Evolutionary conservation across 306 rosid species (phyloP).

Genomic region (Ziziphus jujuba): DNA sequence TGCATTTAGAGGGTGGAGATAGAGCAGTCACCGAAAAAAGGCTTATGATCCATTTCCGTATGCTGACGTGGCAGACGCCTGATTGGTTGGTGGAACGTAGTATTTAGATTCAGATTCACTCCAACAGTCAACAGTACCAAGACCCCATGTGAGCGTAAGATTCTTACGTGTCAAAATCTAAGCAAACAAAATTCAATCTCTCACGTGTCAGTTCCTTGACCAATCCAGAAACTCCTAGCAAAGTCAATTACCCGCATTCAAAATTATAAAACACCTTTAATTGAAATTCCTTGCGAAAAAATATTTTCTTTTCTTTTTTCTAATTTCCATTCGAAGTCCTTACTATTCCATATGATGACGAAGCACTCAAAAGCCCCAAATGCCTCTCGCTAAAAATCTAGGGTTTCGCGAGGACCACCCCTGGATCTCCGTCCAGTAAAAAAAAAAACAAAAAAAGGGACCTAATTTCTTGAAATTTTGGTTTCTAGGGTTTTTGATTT

Average conservation of each 20-base stretch:
- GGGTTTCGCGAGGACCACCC: constrained; percentile 46
- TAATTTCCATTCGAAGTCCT: neutral
- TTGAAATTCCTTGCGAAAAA: constrained; percentile 2
- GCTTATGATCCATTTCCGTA: too few species aligned
- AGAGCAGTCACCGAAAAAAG: too few species aligned
- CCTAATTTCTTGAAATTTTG: constrained; percentile 17
- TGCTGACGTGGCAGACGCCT: neutral
- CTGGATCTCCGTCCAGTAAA: constrained; percentile 20
- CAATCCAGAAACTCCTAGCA: constrained; percentile 14
- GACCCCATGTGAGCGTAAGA: neutral
- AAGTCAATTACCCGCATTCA: too few species aligned
- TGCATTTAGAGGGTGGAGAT: too few species aligned
- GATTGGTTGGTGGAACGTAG: neutral
- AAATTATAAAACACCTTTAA: constrained; percentile 9
- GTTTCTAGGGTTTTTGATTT: constrained; percentile 22
- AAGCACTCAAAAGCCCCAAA: constrained; percentile 31
- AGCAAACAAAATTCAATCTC: neutral
- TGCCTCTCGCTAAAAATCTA: constrained; percentile 31
- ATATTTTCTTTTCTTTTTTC: neutral
- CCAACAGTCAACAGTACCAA: neutral
- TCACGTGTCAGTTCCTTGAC: constrained; percentile 18
- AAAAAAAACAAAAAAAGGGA: neutral
- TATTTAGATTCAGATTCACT: constrained; percentile 9
- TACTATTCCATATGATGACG: constrained; percentile 29
- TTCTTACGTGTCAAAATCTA: constrained; percentile 16